Base-by-base conservation (phyloP, 1,139 yeast genomes). In the Saccharomyces hybrid region DNA sequence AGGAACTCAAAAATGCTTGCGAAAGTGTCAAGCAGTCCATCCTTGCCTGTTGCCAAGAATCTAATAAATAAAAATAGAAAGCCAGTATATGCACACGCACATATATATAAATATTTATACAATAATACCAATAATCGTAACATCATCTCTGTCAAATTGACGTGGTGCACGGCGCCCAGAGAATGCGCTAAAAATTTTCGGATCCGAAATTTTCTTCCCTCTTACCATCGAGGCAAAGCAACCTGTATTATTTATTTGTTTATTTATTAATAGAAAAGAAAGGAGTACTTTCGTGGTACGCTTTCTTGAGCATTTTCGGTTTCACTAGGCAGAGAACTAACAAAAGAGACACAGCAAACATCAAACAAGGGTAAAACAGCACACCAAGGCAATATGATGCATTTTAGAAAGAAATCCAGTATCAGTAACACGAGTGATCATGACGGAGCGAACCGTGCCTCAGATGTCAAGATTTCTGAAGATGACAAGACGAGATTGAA, bases 401-500 rank as follows among this genome's bases (percentile, higher is more conserved):
- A 64, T 58, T 65, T 65, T 50, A 65, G 69, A 55, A 64, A 60
- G 58, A 65, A 65, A 48, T 62, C 67, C 7, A 58, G 55, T 47
- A 16, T 57, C 16, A 59, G 64, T 48, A 59, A 58, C 49, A 38
- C 44, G 26, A 38, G 44, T 38, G 44, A 38, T 19, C 25, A 38
- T 13, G 44, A 38, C 9, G 60, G 59, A 14, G 58, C 57, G 7
- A 52, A 49, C 29, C 48, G 47, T 23, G 16, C 46, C 19, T 32
- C 50, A 14, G 64, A 69, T 31, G 64, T 68, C 47, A 71, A 73
- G 57, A 60, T 77, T 54, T 73, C 79, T 13, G 70, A 70, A 41
- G 77, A 67, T 7, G 80, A 77, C 58, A 75, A 73, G 52, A 73
- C 73, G 53, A 72, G 77, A 59, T 75, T 78, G 65, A 84, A 84